Evolutionary conservation across 371 early-diverging fungal genomes (phyloP).

Genomic region (Funneliformis caledonium): DNA sequence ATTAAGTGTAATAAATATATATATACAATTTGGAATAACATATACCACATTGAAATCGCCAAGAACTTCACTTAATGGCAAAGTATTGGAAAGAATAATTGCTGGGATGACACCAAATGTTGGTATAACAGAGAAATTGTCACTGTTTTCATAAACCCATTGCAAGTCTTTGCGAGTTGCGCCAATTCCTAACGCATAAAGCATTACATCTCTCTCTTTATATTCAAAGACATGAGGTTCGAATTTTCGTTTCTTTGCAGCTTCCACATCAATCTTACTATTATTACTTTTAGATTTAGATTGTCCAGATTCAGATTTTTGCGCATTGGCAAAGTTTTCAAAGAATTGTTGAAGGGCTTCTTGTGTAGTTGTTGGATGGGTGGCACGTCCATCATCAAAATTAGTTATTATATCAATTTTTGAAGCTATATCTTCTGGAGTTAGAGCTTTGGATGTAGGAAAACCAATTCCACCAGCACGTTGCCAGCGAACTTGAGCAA

Average conservation of each 20-base stretch:
- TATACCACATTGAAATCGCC: conserved; percentile 87
- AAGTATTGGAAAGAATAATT: conserved; percentile 69
- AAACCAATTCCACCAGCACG: conserved; percentile 89
- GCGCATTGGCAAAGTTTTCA: conserved; percentile 67
- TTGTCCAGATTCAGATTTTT: conserved; percentile 20
- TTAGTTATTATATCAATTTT: conserved; percentile 78
- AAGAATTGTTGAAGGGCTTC: conserved; percentile 86
- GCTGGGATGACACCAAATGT: conserved; percentile 91
- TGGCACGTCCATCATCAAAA: conserved; percentile 94
- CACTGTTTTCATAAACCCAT: conserved; percentile 89
- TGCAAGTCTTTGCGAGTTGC: conserved; percentile 83
- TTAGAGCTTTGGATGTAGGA: conserved; percentile 83
- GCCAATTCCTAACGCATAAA: conserved; percentile 96
- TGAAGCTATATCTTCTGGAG: conserved; percentile 79
- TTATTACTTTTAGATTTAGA: conserved; percentile 42
- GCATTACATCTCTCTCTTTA: conserved; percentile 86
- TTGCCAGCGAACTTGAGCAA: conserved; percentile 94
- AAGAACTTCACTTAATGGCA: conserved; percentile 76
- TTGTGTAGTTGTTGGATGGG: conserved; percentile 77
- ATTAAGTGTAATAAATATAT: not conserved
- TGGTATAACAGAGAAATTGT: conserved; percentile 82
- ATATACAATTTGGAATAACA: not conserved
- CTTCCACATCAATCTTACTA: conserved; percentile 67
- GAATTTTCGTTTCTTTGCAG: conserved; percentile 63
- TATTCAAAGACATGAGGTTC: conserved; percentile 62